Base-by-base conservation (phyloP, 805 yeast species). In the Tetrapisispora iriomotensis region DNA sequence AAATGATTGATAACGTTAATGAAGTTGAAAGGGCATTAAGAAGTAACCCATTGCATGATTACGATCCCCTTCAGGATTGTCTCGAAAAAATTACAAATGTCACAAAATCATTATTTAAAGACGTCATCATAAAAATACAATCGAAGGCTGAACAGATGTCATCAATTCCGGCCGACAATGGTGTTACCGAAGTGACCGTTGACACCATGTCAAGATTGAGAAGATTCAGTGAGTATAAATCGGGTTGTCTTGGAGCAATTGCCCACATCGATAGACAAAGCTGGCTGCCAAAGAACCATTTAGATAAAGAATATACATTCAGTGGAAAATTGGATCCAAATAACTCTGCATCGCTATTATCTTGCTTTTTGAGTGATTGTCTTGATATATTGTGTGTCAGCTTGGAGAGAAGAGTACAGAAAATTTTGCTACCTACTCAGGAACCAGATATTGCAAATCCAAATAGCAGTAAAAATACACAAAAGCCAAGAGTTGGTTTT, bases 341-440 rank as follows among this genome's bases (percentile, higher is more conserved):
- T 15, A 45, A 50, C 21, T 68, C 77, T 1, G 62, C 65, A 19
- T 72, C 70, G 40, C 59, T 82, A 45, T 58, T 86, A 25, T 71
- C 86, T 1, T 69, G 82, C 32, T 88, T 72, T 52, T 72, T 76
- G 44, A 73, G 87, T 37, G 97, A 90, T 56, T 69, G 82, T 32
- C 70, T 90, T 31, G 96, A 88, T 57, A 77, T 79, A 33, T 70
- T 85, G 20, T 68, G 79, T 54, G 66, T 78, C 24, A 71, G 72
- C 38, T 61, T 88, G 34, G 94, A 82, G 54, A 65, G 74, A 37
- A 71, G 71, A 46, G 74, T 82, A 22, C 69, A 70, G 43, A 42
- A 54, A 21, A 24, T 28, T 6, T 17, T 37, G 18, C 22, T 31
- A 17, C 53, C 54, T 20, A 43, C 43, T 17, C 49, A 42, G n/a